Conservation (phyloP, 805 yeast genomes). For the Lipomyces oligophaga region DNA sequence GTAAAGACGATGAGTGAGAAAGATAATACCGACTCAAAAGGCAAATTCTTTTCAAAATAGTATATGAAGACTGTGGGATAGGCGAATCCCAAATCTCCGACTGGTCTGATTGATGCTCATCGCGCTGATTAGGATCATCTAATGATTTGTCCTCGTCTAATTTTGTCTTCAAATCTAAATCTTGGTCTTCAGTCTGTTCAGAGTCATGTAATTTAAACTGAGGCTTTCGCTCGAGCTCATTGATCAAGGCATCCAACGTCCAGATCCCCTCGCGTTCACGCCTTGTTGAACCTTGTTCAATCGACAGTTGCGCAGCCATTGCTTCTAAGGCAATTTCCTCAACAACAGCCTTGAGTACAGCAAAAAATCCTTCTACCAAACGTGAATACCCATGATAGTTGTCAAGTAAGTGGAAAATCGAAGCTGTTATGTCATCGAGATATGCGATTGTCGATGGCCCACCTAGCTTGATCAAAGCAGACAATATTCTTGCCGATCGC, state of each 20-base stretch:
- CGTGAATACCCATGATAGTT: conserved; percentile 76
- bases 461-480: conserved; percentile 64
- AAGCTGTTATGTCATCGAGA: conserved; percentile 66
- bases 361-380: conserved; percentile 68
- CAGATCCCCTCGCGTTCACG: conserved; percentile 21
- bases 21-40: conserved; percentile 66
- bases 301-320: background rate
- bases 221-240: conserved; percentile 31
- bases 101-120: conserved; percentile 34
- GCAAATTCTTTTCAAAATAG: conserved; percentile 55
- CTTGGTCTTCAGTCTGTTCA: conserved; percentile 1
- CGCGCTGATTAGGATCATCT: conserved; percentile 30
- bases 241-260: conserved; percentile 28
- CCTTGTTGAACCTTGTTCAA: conserved; percentile 15
- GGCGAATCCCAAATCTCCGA: conserved; percentile 60
- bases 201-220: conserved; percentile 32
- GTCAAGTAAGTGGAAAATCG: conserved; percentile 75
- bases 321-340: conserved; percentile 33
- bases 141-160: conserved; percentile 4
- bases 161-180: conserved; percentile 40
- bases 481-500: conserved; percentile 62
- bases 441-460: conserved; percentile 63
- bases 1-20: conserved; percentile 58
- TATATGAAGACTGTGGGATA: conserved; percentile 58
- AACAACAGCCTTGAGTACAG: conserved; percentile 61